A percentile compares a stretch with the other conserved stretches of the same genome.
Conservation (phyloP, 2,329 filamentous ascomycete species). For the Ceratocystis harringtonii region DNA sequence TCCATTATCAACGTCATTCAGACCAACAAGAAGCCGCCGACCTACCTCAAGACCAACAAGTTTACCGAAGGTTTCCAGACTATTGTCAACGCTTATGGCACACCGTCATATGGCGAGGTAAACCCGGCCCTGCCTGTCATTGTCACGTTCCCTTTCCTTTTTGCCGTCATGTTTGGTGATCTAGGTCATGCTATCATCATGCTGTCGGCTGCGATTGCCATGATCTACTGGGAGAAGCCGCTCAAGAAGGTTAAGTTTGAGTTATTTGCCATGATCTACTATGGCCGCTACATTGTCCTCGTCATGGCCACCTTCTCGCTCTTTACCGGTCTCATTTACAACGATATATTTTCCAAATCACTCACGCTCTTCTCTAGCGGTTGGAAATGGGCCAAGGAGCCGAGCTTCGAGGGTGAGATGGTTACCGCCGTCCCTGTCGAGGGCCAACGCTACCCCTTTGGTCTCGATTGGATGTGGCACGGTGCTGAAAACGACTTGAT, state of each 20-base stretch:
- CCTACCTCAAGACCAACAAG: conserved; percentile 95
- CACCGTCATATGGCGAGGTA: conserved; percentile 91
- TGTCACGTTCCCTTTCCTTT: conserved; percentile 97
- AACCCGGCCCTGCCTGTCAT: conserved; percentile 93
- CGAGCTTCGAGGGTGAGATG: conserved; percentile 40
- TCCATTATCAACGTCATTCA: conserved; percentile 97
- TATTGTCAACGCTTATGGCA: conserved; percentile 97
- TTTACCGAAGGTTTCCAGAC: conserved; percentile 98
- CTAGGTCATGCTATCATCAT: conserved; percentile 88
- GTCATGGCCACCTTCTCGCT: conserved; percentile 97
- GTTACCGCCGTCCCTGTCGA: conserved; percentile 54
- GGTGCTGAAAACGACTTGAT: conserved; percentile 86
- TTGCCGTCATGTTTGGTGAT: conserved; percentile 99
- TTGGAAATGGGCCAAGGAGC: conserved; percentile 64
- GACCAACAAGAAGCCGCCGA: conserved; percentile 94
- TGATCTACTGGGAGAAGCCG: conserved; percentile 94
- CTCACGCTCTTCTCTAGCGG: conserved; percentile 78
- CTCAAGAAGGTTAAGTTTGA: conserved; percentile 88
- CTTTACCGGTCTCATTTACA: conserved; percentile 95
- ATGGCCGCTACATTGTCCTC: conserved; percentile 93
- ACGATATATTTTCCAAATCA: conserved; percentile 90
- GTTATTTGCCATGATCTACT: conserved; percentile 96
- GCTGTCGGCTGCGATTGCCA: conserved; percentile 64
- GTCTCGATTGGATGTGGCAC: conserved; percentile 93
- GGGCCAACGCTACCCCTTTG: conserved; percentile 83